These are phyloP conservation scores for Sophora flavescens DNA, from an alignment of 306 rosid species.

Conservation along the genomic window DNA sequence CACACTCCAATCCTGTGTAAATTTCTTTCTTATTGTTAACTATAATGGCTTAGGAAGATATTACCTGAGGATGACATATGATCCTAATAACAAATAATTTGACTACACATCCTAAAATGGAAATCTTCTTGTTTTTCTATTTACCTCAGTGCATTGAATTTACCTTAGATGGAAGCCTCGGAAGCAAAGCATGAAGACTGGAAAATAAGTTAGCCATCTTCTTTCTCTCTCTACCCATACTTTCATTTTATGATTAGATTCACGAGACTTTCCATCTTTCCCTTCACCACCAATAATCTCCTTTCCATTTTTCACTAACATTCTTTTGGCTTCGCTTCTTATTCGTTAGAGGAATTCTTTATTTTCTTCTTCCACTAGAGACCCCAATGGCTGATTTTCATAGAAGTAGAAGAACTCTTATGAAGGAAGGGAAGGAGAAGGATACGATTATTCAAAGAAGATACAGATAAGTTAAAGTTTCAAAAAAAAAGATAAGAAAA, in stretches of 20 bases:
- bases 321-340: slow-evolving; percentile 21
- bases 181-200: slow-evolving; percentile 83
- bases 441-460: slow-evolving; percentile 14
- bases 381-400: slow-evolving; percentile 45
- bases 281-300: neutral
- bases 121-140: too few relatives aligned
- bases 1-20: too few relatives aligned
- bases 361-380: neutral
- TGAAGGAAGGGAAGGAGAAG: neutral
- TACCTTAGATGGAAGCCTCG: slow-evolving; percentile 84
- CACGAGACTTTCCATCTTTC: slow-evolving; percentile 27
- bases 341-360: neutral
- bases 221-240: slow-evolving; percentile 83
- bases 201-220: slow-evolving; percentile 83
- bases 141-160: neutral
- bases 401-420: neutral
- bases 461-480: slow-evolving; percentile 8
- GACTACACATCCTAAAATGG: too few relatives aligned
- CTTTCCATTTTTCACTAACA: neutral
- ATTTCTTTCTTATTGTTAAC: too few relatives aligned
- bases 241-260: slow-evolving; percentile 63
- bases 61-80: too few relatives aligned
- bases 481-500: neutral
- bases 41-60: too few relatives aligned
- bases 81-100: too few relatives aligned